phyloP scores from a whole-genome alignment of 2,329 filamentous ascomycete genomes.

The Diaporthe australafricana region DNA sequence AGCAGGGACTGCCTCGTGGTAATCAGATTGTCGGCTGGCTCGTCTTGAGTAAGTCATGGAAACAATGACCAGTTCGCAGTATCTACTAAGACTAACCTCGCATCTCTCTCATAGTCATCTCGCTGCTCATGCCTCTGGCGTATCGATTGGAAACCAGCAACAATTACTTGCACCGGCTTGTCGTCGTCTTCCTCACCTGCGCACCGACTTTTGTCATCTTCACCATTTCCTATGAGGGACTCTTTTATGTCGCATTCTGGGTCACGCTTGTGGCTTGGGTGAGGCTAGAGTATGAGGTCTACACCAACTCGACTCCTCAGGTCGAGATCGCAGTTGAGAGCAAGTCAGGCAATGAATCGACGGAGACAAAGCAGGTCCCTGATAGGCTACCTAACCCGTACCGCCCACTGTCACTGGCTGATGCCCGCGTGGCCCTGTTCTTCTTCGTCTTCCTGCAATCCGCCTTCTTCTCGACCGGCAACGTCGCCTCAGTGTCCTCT shows the following conservation, averaged over 20 bases:
- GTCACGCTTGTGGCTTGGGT: constrained; percentile 89
- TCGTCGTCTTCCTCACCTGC: constrained; percentile 92
- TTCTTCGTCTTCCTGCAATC: constrained; percentile 96
- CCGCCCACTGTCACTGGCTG: constrained; percentile 82
- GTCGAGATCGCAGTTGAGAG: constrained; percentile 21
- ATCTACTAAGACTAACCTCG: constrained; percentile 33
- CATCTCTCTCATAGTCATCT: constrained; percentile 65
- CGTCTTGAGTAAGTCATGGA: constrained; percentile 70
- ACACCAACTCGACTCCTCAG: constrained; percentile 54
- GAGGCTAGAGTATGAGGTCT: constrained; percentile 85
- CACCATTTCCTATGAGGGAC: constrained; percentile 95
- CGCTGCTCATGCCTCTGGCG: constrained; percentile 82
- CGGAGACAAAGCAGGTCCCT: constrained; percentile 30
- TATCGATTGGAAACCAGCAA: constrained; percentile 84
- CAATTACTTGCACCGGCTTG: constrained; percentile 90
- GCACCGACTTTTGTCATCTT: constrained; percentile 95
- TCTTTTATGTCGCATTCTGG: constrained; percentile 95
- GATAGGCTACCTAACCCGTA: constrained; percentile 46
- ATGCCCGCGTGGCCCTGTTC: constrained; percentile 90
- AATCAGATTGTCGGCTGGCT: constrained; percentile 90
- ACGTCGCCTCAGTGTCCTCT: constrained; percentile 91
- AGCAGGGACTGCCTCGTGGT: constrained; percentile 84
- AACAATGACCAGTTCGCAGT: constrained; percentile 27
- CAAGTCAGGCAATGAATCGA: constrained; percentile 13
- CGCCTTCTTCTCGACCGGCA: constrained; percentile 96